Percentiles rank a stretch among this genome's conserved stretches.
These are phyloP conservation scores for Aureobasidium musti DNA, from an alignment of 2,329 filamentous ascomycete species.

Conservation along the genomic window DNA sequence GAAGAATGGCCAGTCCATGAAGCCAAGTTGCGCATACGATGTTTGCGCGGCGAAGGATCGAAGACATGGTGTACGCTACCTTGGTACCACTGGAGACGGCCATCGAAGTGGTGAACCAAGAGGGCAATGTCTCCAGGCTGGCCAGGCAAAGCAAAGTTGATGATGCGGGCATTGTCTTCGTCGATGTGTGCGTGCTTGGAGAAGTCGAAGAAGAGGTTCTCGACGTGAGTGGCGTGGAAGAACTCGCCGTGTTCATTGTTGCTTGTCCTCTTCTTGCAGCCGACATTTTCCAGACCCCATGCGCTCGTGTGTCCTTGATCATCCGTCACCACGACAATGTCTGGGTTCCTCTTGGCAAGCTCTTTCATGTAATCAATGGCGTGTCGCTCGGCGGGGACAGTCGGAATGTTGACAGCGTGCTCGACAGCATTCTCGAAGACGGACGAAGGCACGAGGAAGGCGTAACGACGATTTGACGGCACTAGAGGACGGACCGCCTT, in stretches of 20 bases:
- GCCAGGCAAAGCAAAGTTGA: conserved; percentile 57
- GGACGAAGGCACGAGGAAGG: conserved; percentile 78
- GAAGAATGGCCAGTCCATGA: conserved; percentile 83
- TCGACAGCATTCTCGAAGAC: conserved; percentile 80
- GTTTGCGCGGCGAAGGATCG: conserved; percentile 64
- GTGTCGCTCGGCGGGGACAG: conserved; percentile 52
- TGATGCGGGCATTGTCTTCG: conserved; percentile 66
- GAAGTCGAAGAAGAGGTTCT: conserved; percentile 54
- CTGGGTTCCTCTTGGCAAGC: conserved; percentile 79
- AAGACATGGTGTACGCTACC: conserved; percentile 77
- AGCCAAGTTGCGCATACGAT: conserved; percentile 63
- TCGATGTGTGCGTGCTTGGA: conserved; percentile 38
- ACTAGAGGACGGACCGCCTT: conserved; percentile 63
- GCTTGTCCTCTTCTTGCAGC: conserved; percentile 64
- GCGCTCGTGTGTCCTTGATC: conserved; percentile 83
- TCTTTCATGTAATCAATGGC: conserved; percentile 83
- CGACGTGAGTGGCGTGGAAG: conserved; percentile 84
- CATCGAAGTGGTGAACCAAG: conserved; percentile 81
- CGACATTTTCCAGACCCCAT: conserved; percentile 88
- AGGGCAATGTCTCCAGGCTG: conserved; percentile 47
- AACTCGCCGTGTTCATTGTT: conserved; percentile 50
- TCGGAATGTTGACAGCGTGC: conserved; percentile 51
- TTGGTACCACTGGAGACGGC: conserved; percentile 78
- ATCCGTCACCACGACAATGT: conserved; percentile 85
- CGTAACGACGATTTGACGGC: conserved; percentile 58